Evolutionary conservation across 768 basidiomycete species (phyloP), one percentile per base, ranked within the genome.

Genomic region (Boletus rufocinnamomeus): DNA sequence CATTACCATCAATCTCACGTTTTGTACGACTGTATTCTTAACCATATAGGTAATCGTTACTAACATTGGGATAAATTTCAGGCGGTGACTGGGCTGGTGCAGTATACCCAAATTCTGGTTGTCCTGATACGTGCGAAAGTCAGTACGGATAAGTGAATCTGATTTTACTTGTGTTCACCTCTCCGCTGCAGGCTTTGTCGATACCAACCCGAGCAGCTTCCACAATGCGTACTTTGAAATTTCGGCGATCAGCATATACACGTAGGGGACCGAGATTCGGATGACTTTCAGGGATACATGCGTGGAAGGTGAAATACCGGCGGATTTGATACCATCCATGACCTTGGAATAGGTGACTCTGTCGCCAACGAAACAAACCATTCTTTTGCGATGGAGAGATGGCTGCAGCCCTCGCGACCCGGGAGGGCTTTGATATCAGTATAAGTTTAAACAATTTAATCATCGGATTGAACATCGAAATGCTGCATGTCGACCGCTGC

Each of bases 161-260:
- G 52, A n/a, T 49, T 55, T 14, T 57, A 25, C 27, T 3, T 17
- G 23, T 35, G 30, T 32, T 48, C 23, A 56, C 19, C 19, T 37
- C 8, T 27, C 45, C 17, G 43, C 14, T 43, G 19, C 57, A 88
- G 86, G 83, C 13, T 64, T 43, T 25, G 65, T 66, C 16, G 48
- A 66, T 53, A 30, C 28, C 60, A 86, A 89, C 64, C 90, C 90
- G 2, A 69, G 72, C 4, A 86, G 85, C 13, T 91, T 91, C 73
- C 61, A 63, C 11, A 75, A 87, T 34, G 88, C 91, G 0, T 91
- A 84, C 76, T 92, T 89, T 74, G 83, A 89, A 45, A 80, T 93
- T 69, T 78, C 80, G 48, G 82, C 80, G 50, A 71, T 91, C 53
- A 81, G 79, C 57, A 73, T 84, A 32, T 85, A 84, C 69, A 72